phyloP scores from a whole-genome alignment of 2,329 filamentous ascomycete genomes.

The Venturia pyrina region DNA sequence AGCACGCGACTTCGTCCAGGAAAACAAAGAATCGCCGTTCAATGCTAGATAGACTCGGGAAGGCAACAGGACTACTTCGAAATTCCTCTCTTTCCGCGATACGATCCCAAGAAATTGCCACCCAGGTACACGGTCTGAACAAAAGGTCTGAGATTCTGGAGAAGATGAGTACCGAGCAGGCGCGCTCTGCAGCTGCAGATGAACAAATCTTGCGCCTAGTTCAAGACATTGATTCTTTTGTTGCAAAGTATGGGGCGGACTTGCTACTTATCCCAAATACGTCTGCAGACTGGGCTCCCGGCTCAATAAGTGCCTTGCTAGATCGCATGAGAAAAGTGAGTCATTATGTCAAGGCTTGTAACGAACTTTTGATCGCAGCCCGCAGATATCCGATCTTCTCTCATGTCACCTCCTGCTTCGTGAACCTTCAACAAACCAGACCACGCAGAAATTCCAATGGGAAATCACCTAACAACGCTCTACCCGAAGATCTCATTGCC shows the following conservation, averaged over 20 bases:
- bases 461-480: not conserved
- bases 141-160: not conserved
- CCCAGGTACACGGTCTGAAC: not conserved
- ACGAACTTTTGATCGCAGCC: not conserved
- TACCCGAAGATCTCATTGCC: not conserved
- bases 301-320: not conserved
- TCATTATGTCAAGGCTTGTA: not conserved
- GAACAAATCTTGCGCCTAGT: not conserved
- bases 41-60: not conserved
- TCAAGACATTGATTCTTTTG: not conserved
- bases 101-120: not conserved
- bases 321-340: not conserved
- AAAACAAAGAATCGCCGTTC: not conserved
- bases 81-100: not conserved
- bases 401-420: not conserved
- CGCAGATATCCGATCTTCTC: not conserved
- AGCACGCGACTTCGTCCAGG: not conserved
- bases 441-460: not conserved
- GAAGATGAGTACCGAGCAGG: not conserved
- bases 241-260: not conserved
- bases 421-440: not conserved
- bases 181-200: not conserved
- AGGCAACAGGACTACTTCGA: not conserved
- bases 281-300: not conserved
- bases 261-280: not conserved